Percentiles rank a stretch among this genome's conserved stretches.
phyloP scores from a whole-genome alignment of 1,284 basidiomycete species.

The Takashimella tepidaria region DNA sequence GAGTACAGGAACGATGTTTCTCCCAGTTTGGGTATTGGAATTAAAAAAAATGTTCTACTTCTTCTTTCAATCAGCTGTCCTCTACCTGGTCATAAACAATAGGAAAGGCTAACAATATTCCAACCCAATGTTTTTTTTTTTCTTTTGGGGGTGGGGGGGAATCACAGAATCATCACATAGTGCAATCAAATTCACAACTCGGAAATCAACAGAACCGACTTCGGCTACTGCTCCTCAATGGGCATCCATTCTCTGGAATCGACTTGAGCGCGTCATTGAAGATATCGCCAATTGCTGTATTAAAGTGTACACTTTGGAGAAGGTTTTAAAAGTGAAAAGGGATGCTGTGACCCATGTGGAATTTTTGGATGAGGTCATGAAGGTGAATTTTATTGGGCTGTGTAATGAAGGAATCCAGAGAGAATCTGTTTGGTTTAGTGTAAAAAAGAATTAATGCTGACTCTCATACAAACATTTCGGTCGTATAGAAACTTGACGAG shows the following conservation, averaged over 20 bases:
- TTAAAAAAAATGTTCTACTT: background rate
- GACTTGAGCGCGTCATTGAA: slow-evolving; percentile 75
- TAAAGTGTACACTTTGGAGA: slow-evolving; percentile 92
- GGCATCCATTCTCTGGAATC: slow-evolving; percentile 70
- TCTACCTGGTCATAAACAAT: too few relatives aligned
- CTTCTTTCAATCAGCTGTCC: background rate
- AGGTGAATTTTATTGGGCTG: slow-evolving; percentile 54
- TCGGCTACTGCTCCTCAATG: slow-evolving; percentile 75
- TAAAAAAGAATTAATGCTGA: background rate
- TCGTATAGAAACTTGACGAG: slow-evolving; percentile 68
- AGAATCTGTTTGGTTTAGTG: background rate
- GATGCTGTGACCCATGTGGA: slow-evolving; percentile 68
- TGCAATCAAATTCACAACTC: slow-evolving; percentile 45
- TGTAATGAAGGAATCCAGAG: too few relatives aligned
- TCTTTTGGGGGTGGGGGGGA: too few relatives aligned
- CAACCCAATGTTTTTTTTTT: too few relatives aligned
- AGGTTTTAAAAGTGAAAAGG: slow-evolving; percentile 81
- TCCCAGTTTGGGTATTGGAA: background rate
- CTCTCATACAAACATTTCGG: slow-evolving; percentile 10
- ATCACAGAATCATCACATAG: slow-evolving; percentile 12
- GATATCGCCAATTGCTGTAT: slow-evolving; percentile 87
- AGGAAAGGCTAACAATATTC: too few relatives aligned
- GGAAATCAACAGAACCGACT: slow-evolving; percentile 72
- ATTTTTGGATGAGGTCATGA: slow-evolving; percentile 88
- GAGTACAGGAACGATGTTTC: slow-evolving; percentile 15